These are phyloP conservation scores for Myriangium duriaei DNA, from an alignment of 2,329 filamentous ascomycete genomes.

Conservation along the genomic window DNA sequence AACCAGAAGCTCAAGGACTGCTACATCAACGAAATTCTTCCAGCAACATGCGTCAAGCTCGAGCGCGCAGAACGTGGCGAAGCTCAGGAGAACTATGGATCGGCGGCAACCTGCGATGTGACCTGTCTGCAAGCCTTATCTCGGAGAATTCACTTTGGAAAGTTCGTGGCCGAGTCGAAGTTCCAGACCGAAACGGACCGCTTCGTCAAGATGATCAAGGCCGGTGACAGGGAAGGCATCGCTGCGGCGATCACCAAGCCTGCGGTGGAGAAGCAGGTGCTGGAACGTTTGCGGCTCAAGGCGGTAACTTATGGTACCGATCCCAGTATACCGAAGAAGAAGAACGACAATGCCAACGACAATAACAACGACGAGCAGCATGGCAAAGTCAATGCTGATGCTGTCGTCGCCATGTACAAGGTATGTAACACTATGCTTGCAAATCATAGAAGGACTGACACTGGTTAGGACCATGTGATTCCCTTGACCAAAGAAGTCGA, in stretches of 20 bases:
- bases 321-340: slow-evolving; percentile 44
- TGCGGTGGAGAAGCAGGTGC: slow-evolving; percentile 79
- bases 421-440: slow-evolving; percentile 22
- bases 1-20: slow-evolving; percentile 76
- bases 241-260: slow-evolving; percentile 82
- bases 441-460: slow-evolving; percentile 12
- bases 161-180: slow-evolving; percentile 95
- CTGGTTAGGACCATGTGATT: slow-evolving; percentile 66
- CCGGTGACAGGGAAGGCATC: slow-evolving; percentile 66
- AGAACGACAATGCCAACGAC: too few species aligned
- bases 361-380: slow-evolving; percentile 37
- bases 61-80: slow-evolving; percentile 67
- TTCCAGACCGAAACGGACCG: slow-evolving; percentile 70
- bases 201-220: slow-evolving; percentile 73
- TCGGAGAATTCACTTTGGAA: slow-evolving; percentile 89
- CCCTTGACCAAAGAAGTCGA: slow-evolving; percentile 97
- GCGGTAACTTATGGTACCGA: slow-evolving; percentile 89
- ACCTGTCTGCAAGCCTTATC: slow-evolving; percentile 79
- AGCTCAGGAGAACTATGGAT: slow-evolving; percentile 88
- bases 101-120: slow-evolving; percentile 82
- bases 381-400: slow-evolving; percentile 82
- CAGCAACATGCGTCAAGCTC: slow-evolving; percentile 66
- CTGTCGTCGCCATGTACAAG: slow-evolving; percentile 78
- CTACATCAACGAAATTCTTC: slow-evolving; percentile 75
- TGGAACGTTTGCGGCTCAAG: slow-evolving; percentile 77